Base-by-base conservation (phyloP, 164 flowering plant species). In the Vitis rotundifolia region DNA sequence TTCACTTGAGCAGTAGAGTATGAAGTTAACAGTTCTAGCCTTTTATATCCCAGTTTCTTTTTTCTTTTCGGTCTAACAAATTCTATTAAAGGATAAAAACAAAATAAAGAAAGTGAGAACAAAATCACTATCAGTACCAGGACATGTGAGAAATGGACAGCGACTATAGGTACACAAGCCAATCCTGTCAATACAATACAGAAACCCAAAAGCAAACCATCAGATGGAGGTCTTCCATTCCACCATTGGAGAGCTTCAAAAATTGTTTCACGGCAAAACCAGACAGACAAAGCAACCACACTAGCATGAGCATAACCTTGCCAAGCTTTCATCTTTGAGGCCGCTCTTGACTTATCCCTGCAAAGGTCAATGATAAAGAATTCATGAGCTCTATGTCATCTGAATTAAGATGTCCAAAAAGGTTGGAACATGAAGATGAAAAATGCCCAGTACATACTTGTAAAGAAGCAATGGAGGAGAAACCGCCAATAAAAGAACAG, bases 201-300 rank as follows among this genome's bases (percentile, higher is more conserved):
- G 74, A 76, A 89, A 59, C 99, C 99, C 76, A 95, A 67, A 71
- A 95, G 91, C 61, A 93, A 79, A 66, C 97, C 90, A 80, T 93
- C 93, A 71, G 99, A 88, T 65, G 99, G 98, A 67, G 94, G 72
- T 79, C 92, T 90, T 31, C 99, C 99, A 78, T 86, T 66, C 98
- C 97, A 93, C 98, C 98, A 93, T 64, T 91, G 97, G 44, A 95
- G 89, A 72, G 93, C 97, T 81, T 95, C 99, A 82, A 93, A 93
- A 68, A 95, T 87, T 26, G 99, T 84, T 79, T 91, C 98, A 58
- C 97, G 90, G 71, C 89, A 95, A 78, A 95, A 81, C 97, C 97
- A 95, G 37, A 93, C 92, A 10, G 98, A 83, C 57, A 95, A 62
- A 66, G 91, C 88, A 79, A 95, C 89, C 61, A 93, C 89, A 58